A percentile compares a stretch with the other conserved stretches of the same genome.
Evolutionary conservation across 495 filamentous ascomycete genomes (phyloP).

Genomic region (Daldinia grandis): DNA sequence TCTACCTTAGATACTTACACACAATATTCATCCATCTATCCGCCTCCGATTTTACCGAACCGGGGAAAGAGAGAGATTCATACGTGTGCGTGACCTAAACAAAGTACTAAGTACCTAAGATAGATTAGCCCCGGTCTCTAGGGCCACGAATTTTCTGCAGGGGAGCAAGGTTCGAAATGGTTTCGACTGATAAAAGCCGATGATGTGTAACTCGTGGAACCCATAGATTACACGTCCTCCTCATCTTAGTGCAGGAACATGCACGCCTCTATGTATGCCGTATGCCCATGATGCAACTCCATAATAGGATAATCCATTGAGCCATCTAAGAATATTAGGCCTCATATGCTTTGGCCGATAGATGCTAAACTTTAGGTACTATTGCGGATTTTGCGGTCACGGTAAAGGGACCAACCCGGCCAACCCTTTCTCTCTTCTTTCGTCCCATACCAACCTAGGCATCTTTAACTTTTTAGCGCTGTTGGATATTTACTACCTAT

Average conservation of each 20-base stretch:
- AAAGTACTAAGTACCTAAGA: conserved; percentile 6
- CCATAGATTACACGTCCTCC: neutral
- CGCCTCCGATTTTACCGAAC: conserved; percentile 31
- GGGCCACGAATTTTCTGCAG: conserved; percentile 41
- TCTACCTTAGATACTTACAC: conserved; percentile 5
- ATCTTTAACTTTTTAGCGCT: conserved; percentile 27
- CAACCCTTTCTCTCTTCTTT: neutral
- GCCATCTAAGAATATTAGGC: neutral
- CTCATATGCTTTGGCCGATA: neutral
- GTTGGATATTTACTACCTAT: conserved; percentile 26
- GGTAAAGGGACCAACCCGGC: too few species aligned
- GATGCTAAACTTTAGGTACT: too few species aligned
- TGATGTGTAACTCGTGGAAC: conserved; percentile 16
- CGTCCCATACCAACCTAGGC: neutral
- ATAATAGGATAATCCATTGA: conserved; percentile 1
- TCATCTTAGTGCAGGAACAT: neutral
- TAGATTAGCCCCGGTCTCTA: conserved; percentile 25
- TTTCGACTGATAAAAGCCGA: conserved; percentile 30
- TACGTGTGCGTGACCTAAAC: conserved; percentile 25
- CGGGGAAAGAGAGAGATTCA: conserved; percentile 11
- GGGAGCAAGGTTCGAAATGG: conserved; percentile 27
- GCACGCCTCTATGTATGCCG: neutral
- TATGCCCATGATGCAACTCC: neutral
- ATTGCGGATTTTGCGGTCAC: neutral
- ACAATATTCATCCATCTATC: conserved; percentile 17